Conservation (phyloP, 352 stramenopile genomes). For the Blastocystis sp. region DNA sequence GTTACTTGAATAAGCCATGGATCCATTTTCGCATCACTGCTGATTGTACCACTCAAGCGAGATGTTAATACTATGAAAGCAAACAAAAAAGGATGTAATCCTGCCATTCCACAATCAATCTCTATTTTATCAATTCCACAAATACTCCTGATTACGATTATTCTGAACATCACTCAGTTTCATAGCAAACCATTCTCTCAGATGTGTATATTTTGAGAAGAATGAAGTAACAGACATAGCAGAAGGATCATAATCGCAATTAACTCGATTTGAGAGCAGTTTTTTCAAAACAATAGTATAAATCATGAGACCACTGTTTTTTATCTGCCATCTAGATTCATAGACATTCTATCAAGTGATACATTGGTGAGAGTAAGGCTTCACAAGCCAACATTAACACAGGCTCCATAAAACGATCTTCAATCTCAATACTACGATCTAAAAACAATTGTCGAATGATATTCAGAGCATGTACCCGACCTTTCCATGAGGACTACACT, state of each 20-base stretch:
- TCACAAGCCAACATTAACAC: conserved; percentile 48
- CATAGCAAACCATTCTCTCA: conserved; percentile 8
- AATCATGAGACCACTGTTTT: conserved; percentile 52
- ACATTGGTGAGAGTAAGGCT: background rate
- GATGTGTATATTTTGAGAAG: conserved; percentile 15
- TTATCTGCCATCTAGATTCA: conserved; percentile 20
- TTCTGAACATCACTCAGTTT: background rate
- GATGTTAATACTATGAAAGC: conserved; percentile 43
- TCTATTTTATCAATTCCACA: background rate
- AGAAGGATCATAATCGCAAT: background rate
- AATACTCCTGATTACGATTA: background rate
- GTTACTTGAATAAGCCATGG: background rate
- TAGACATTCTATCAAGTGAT: background rate
- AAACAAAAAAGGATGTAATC: conserved; percentile 35
- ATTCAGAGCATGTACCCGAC: conserved; percentile 42
- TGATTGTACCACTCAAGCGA: conserved; percentile 5
- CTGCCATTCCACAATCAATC: background rate
- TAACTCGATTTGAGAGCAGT: conserved; percentile 14
- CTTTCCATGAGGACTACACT: conserved; percentile 24
- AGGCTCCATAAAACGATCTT: conserved; percentile 28
- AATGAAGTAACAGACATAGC: background rate
- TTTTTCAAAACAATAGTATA: conserved; percentile 56
- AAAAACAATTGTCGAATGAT: conserved; percentile 56
- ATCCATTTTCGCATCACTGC: background rate
- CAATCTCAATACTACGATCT: conserved; percentile 5